Base-by-base conservation (phyloP, 1,284 basidiomycete species). In the Leccinum insolens region DNA sequence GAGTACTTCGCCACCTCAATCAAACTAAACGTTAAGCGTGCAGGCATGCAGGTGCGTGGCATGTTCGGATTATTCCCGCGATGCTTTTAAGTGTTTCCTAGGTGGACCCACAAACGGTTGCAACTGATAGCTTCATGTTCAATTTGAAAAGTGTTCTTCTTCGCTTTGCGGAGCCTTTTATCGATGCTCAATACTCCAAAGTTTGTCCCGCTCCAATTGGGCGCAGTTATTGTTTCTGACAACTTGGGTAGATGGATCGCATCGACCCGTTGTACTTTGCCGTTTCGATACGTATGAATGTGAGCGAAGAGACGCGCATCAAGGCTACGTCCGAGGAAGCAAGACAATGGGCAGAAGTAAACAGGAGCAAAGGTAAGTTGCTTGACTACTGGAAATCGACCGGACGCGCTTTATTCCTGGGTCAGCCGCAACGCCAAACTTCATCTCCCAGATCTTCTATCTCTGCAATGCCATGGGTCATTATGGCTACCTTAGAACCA, bases 381-480 rank as follows among this genome's bases (percentile, higher is more conserved):
- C 25, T 52, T 7, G 8, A 14, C 37, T 63, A 12, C 55, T 9
- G 2, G 9, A 3, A 17, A 31, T 41, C 11, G n/a, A 58, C 6
- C 9, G 28, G 8, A 12, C 20, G 15, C 3, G 3, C 31, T 63
- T 68, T 55, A 70, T 52, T 6, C 63, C 11, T 28, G 22, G 52
- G 61, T 68, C 72, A 87, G 87, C 82, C 14, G 76, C 86, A 57
- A 70, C 86, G 7, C 86, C 93, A 3, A 98, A 98, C 79, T 99
- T 99, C 81, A 96, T 99, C 72, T 96, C 96, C 2, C 93, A 99
- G 65, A 88, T 98, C 12, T 99, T 98, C 83, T 99, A 93, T 83
- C 84, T 99, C 49, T 85, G 91, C 9, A 86, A 94, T 68, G 90
- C 94, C 0, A 91, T 92, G 82, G 91, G 92, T 68, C 95, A 98